Evolutionary conservation across 1,139 yeast genomes (phyloP).

Genomic region (Suhomyces terraborum): DNA sequence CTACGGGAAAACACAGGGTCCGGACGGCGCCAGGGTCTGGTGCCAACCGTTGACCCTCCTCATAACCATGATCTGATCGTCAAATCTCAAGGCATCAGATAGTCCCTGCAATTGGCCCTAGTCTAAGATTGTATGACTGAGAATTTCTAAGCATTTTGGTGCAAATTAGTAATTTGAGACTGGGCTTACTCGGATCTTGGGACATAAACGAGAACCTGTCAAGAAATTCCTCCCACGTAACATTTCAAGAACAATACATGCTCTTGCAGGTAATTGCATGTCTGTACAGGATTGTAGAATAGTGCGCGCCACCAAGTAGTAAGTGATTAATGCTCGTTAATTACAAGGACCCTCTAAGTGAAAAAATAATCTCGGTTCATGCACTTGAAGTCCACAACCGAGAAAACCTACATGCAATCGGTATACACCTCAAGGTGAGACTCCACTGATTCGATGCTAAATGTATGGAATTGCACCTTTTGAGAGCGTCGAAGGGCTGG

Average conservation of each 20-base stretch:
- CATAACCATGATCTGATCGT: slow-evolving; percentile 1
- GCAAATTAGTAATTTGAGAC: slow-evolving; percentile 8
- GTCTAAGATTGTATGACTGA: not conserved
- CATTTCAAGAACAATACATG: not conserved
- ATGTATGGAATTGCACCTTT: too few species aligned
- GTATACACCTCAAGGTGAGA: too few species aligned
- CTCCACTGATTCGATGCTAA: too few species aligned
- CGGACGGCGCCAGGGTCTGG: slow-evolving; percentile 3
- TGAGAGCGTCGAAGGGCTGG: too few species aligned
- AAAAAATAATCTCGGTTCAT: slow-evolving; percentile 4
- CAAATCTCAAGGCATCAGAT: not conserved
- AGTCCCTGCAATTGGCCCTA: not conserved
- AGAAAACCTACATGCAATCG: too few species aligned
- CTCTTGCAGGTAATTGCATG: slow-evolving; percentile 2
- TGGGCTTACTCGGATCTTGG: not conserved
- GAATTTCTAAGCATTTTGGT: slow-evolving; percentile 5
- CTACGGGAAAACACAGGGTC: not conserved
- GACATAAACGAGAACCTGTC: slow-evolving; percentile 9
- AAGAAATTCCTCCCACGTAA: slow-evolving; percentile 4
- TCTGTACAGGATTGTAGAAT: too few species aligned
- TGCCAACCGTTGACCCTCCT: slow-evolving; percentile 1
- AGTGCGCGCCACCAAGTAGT: too few species aligned
- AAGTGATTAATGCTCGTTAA: slow-evolving; percentile 2
- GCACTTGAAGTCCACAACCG: not conserved
- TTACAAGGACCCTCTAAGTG: slow-evolving; percentile 1